Evolutionary conservation across 2,329 filamentous ascomycete species (phyloP).

Genomic region (Aureobasidium sp.): DNA sequence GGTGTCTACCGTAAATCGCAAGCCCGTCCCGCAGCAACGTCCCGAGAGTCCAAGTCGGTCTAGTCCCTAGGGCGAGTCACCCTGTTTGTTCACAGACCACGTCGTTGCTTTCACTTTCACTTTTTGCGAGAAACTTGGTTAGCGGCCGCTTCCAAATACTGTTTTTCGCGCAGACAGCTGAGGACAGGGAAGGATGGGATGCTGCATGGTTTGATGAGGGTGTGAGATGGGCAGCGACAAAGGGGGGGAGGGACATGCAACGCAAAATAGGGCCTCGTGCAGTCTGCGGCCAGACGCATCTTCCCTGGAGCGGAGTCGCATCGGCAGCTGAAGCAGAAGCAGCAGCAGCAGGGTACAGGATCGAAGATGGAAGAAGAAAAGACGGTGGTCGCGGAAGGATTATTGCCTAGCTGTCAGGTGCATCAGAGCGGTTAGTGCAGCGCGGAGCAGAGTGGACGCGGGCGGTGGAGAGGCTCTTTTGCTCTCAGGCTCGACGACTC

Average conservation of each 20-base stretch:
- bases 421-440: conserved; percentile 2
- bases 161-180: conserved; percentile 10
- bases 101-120: conserved; percentile 3
- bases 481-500: background rate
- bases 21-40: conserved; percentile 12
- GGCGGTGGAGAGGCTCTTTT: conserved; percentile 7
- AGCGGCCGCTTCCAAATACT: conserved; percentile 13
- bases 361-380: conserved; percentile 9
- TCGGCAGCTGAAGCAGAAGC: conserved; percentile 1
- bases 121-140: conserved; percentile 10
- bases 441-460: background rate
- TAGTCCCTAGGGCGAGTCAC: conserved; percentile 11
- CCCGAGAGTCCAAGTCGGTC: conserved; percentile 1
- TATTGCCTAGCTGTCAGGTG: conserved; percentile 4
- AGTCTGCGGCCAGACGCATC: conserved; percentile 7
- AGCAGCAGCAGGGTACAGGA: background rate
- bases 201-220: conserved; percentile 7
- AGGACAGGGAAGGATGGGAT: background rate
- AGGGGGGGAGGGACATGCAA: background rate
- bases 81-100: conserved; percentile 7
- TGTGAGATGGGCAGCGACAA: conserved; percentile 3
- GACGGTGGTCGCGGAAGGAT: background rate
- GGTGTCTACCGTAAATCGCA: background rate
- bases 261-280: conserved; percentile 5
- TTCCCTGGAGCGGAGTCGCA: background rate